Conservation (phyloP, 2,329 filamentous ascomycete species). For the Phaeoacremonium minimum region DNA sequence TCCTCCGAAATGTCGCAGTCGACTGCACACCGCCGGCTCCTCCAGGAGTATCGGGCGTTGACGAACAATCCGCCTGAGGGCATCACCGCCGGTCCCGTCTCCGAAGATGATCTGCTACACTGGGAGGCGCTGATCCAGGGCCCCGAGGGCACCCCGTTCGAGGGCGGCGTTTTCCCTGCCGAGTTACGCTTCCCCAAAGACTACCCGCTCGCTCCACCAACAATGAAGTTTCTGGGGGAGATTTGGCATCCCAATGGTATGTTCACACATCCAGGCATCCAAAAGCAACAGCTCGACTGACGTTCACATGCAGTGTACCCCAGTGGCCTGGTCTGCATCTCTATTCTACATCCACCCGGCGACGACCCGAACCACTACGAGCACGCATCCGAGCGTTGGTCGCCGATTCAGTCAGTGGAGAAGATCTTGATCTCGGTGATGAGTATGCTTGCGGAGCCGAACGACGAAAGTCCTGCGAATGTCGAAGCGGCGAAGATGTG, state of each 20-base stretch:
- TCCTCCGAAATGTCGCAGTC: constrained; percentile 58
- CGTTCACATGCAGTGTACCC: constrained; percentile 64
- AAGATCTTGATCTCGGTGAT: constrained; percentile 97
- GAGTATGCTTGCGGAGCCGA: constrained; percentile 96
- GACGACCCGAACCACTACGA: constrained; percentile 99
- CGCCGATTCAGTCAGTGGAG: constrained; percentile 93
- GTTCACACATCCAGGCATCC: constrained; percentile 11
- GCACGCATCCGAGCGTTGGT: constrained; percentile 92
- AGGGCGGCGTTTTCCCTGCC: constrained; percentile 91
- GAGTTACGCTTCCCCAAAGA: constrained; percentile 94
- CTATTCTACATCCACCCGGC: constrained; percentile 93
- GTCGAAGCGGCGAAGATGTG: constrained; percentile 96
- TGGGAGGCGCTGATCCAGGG: constrained; percentile 98
- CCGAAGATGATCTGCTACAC: constrained; percentile 89
- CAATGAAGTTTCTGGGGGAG: constrained; percentile 91
- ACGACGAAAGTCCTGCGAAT: constrained; percentile 94
- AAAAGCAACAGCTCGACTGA: not conserved
- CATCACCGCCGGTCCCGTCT: constrained; percentile 89
- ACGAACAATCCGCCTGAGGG: constrained; percentile 95
- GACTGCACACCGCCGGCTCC: constrained; percentile 73
- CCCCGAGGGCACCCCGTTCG: constrained; percentile 91
- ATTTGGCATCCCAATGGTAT: constrained; percentile 96
- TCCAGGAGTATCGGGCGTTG: constrained; percentile 93
- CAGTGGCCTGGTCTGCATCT: constrained; percentile 91
- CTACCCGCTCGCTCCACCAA: constrained; percentile 92